Base-by-base conservation (phyloP, 805 yeast species). In the Ogataea paraovalis region DNA sequence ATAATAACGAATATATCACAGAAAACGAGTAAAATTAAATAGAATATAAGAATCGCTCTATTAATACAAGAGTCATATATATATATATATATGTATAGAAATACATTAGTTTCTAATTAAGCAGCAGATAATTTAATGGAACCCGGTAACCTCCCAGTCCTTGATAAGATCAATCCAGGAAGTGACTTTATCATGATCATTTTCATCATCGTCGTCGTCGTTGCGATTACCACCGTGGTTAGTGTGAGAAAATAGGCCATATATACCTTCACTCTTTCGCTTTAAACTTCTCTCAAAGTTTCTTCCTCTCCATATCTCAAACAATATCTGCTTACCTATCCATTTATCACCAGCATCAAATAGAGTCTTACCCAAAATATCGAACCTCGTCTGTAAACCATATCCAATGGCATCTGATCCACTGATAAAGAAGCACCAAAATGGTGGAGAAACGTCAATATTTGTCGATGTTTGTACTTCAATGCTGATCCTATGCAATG, bases 151-250 rank as follows among this genome's bases (percentile, higher is more conserved):
- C 33, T 74, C 81, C 84, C 84, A 79, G 48, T 74, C 79, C 44
- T 79, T 68, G 1, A 79, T 65, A 64, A 78, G 58, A 53, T 78
- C 82, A 67, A 79, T 68, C 74, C 81, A 79, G 27, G 78, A 75
- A 44, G 43, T 67, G 59, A 50, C 69, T 32, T 53, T 56, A n/a
- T 59, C 60, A 8, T 50, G 55, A 14, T 42, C 42, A 19, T 41
- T 32, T 14, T 67, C 68, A n/a, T 41, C 39, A 14, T 42, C 42
- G n/a, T 41, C 38, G 14, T 67, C 49, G 23, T 47, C 51, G n/a
- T 39, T 42, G 22, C 44, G 36, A 2, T 18, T 14, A 23, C n/a
- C 38, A 16, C 21, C 36, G 20, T 13, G 16, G 19, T 6, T 20
- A 22, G 40, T 23, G 12, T 13, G 18, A 28, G 18, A 2, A 27